phyloP scores from a whole-genome alignment of 1,139 yeast species.

The Nadsonia starkeyi-henricii region DNA sequence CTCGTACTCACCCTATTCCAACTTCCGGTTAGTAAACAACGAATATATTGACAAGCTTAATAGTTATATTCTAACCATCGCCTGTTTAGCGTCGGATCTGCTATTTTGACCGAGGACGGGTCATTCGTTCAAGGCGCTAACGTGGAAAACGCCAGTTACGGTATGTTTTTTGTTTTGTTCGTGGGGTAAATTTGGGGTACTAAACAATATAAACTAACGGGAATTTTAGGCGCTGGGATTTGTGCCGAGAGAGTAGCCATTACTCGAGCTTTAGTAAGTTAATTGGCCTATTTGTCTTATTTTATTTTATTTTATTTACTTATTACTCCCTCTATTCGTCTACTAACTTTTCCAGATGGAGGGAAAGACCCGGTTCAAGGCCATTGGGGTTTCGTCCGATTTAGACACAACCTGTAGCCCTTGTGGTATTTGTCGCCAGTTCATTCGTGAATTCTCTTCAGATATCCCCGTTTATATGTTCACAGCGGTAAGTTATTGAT shows the following conservation, averaged over 20 bases:
- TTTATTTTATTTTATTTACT: too few species aligned
- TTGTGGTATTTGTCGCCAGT: constrained; percentile 90
- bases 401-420: constrained; percentile 54
- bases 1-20: constrained; percentile 74
- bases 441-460: constrained; percentile 57
- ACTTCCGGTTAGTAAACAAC: constrained; percentile 33
- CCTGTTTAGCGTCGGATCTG: constrained; percentile 53
- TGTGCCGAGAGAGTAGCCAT: constrained; percentile 88
- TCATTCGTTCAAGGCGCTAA: constrained; percentile 59
- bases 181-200: too few species aligned
- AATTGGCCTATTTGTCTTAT: constrained; percentile 2
- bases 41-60: not conserved
- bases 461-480: constrained; percentile 22
- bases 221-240: constrained; percentile 36
- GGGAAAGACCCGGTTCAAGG: constrained; percentile 36
- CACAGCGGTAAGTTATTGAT: constrained; percentile 7
- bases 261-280: constrained; percentile 43
- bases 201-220: too few species aligned
- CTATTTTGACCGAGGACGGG: constrained; percentile 41
- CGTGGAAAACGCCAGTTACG: constrained; percentile 85
- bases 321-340: too few species aligned
- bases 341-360: constrained; percentile 20
- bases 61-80: not conserved
- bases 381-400: constrained; percentile 64
- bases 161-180: constrained; percentile 16